phyloP scores from a whole-genome alignment of 2,329 filamentous ascomycete genomes.

The Pyrenophora tritici-repentis region DNA sequence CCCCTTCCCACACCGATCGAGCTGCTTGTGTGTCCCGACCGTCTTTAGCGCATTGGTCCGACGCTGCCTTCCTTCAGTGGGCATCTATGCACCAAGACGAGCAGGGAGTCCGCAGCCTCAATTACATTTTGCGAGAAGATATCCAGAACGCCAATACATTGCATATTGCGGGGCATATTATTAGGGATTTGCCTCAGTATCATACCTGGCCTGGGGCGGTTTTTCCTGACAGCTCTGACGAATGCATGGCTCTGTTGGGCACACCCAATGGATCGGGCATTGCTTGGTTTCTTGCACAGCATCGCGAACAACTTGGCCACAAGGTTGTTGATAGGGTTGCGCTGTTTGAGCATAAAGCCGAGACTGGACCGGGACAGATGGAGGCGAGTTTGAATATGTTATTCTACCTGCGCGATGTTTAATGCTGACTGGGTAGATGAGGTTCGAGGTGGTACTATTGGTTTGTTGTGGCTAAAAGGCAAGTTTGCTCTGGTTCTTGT shows the following conservation, averaged over 20 bases:
- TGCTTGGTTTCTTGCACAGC: neutral
- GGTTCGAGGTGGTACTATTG: too few relatives aligned
- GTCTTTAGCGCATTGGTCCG: neutral
- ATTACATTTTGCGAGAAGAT: neutral
- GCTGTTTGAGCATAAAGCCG: neutral
- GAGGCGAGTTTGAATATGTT: too few relatives aligned
- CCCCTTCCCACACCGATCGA: too few relatives aligned
- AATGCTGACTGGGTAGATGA: too few relatives aligned
- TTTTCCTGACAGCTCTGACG: neutral
- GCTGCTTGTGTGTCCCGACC: neutral
- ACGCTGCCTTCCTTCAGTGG: neutral
- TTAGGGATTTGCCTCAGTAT: too few relatives aligned
- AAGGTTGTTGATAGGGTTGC: neutral
- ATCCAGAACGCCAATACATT: neutral
- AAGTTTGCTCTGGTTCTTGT: too few relatives aligned
- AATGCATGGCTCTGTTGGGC: neutral
- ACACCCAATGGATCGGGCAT: conserved; percentile 1
- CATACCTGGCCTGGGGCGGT: too few relatives aligned
- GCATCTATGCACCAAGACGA: neutral
- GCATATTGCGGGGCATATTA: too few relatives aligned
- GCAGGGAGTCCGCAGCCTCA: neutral
- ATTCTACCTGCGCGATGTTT: too few relatives aligned
- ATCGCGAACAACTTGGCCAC: neutral
- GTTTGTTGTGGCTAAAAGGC: too few relatives aligned
- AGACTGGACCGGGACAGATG: too few relatives aligned